Evolutionary conservation across 371 early-diverging fungal genomes (phyloP), one percentile per base, ranked within the genome.

Genomic region (Haplosporangium sp.): DNA sequence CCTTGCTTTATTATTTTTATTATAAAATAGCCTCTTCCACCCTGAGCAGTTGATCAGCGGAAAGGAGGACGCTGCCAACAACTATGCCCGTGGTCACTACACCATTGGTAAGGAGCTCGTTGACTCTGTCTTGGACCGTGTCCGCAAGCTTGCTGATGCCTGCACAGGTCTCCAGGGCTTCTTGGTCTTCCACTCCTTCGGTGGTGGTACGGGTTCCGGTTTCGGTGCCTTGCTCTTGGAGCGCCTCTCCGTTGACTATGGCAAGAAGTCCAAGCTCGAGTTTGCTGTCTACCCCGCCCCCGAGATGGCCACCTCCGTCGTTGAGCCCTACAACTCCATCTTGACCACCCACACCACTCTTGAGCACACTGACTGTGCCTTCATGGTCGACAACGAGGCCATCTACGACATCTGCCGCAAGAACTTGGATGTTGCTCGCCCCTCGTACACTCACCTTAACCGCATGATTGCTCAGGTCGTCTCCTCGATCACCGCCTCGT

Each of bases 11-110:
- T 36, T n/a, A 14, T 41, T n/a, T 38, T 7, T 20, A 6, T 40
- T 16, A 55, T 38, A 14, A 18, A 11, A 38, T 69, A 94, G 96
- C 81, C 88, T 99, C 59, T 99, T 97, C 93, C 99, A 99, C 89
- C 99, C 99, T 64, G 95, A 96, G 82, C 96, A 96, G 90, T 88
- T 99, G 81, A 98, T 99, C 86, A 93, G 94, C 70, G 99, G 99
- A 81, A 98, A 98, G 90, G 99, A 98, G 86, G 99, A 98, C 86
- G 99, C 99, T 42, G 99, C 99, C 82, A 99, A 99, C 92, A 99
- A 99, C 94, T 99, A 98, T 84, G 99, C 99, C 58, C 94, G 99
- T 91, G 99, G 99, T 82, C 98, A 99, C 90, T 99, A 99, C 91
- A 99, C 99, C 61, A 93, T 98, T 69, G 99, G 99, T 67, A 98